These are phyloP conservation scores for Eremomyces bilateralis DNA, from an alignment of 495 filamentous ascomycete species.

Conservation along the genomic window DNA sequence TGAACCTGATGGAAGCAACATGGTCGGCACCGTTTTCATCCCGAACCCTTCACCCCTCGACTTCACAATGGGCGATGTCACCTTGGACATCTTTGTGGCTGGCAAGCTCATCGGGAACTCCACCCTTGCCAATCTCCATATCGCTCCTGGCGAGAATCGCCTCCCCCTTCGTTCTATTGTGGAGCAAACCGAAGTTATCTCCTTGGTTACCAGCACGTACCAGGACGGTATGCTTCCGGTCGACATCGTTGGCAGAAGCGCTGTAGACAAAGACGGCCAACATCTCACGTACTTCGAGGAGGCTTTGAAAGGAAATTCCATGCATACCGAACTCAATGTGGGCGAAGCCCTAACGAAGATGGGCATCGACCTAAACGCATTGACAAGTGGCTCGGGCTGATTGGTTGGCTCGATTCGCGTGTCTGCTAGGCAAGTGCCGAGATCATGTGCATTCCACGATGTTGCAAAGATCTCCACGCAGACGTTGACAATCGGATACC, in stretches of 20 bases:
- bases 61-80: slow-evolving; percentile 42
- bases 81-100: slow-evolving; percentile 33
- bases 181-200: slow-evolving; percentile 26
- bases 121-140: slow-evolving; percentile 32
- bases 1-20: slow-evolving; percentile 31
- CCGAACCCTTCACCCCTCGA: slow-evolving; percentile 50
- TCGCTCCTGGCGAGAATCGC: slow-evolving; percentile 38
- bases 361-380: slow-evolving; percentile 5
- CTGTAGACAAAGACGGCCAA: slow-evolving; percentile 34
- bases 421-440: too few species aligned
- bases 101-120: slow-evolving; percentile 30
- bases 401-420: too few species aligned
- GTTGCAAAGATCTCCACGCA: too few species aligned
- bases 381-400: not conserved
- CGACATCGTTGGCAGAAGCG: slow-evolving; percentile 32
- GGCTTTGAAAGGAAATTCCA: slow-evolving; percentile 22
- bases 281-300: slow-evolving; percentile 38
- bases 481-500: too few species aligned
- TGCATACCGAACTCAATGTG: slow-evolving; percentile 24
- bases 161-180: slow-evolving; percentile 32
- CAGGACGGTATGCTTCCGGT: slow-evolving; percentile 36
- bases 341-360: slow-evolving; percentile 16
- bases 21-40: slow-evolving; percentile 39
- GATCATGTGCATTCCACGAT: too few species aligned
- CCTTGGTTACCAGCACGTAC: slow-evolving; percentile 20